Evolutionary conservation across 495 filamentous ascomycete species (phyloP).

Genomic region (Chaetomium tenue): DNA sequence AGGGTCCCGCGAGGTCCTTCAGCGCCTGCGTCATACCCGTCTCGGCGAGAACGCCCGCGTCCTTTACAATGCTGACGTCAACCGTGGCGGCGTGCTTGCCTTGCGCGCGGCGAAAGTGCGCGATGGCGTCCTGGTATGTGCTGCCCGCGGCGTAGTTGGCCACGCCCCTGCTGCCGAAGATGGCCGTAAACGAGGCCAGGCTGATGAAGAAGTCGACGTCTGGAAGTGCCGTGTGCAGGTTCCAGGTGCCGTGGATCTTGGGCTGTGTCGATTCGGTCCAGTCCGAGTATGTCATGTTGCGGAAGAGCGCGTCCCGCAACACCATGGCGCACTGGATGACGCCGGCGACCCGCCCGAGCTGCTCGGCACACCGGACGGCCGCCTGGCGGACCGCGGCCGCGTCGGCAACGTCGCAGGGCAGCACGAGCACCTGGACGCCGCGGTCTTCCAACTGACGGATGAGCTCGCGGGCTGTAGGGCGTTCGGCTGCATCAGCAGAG

Average conservation of each 20-base stretch:
- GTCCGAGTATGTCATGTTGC: conserved; percentile 41
- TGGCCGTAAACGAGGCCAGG: conserved; percentile 55
- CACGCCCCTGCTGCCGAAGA: conserved; percentile 52
- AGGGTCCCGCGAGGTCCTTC: background rate
- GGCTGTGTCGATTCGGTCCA: conserved; percentile 49
- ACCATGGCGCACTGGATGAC: conserved; percentile 54
- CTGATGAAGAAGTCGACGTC: conserved; percentile 60
- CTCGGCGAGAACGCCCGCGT: conserved; percentile 35
- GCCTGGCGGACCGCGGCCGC: background rate
- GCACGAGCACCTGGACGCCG: background rate
- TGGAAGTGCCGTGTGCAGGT: conserved; percentile 25
- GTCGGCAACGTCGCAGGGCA: conserved; percentile 1
- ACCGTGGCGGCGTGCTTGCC: conserved; percentile 46
- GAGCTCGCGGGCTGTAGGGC: background rate
- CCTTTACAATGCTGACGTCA: conserved; percentile 45
- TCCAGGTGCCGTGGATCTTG: conserved; percentile 48
- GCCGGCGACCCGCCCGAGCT: conserved; percentile 40
- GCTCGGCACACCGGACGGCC: background rate
- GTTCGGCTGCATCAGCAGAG: background rate
- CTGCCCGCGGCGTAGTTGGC: conserved; percentile 59
- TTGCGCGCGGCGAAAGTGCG: conserved; percentile 35
- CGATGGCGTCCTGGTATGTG: conserved; percentile 54
- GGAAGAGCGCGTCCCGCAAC: conserved; percentile 44
- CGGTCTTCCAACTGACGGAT: background rate
- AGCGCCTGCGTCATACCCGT: background rate